Conservation (phyloP, 352 stramenopile genomes). For the Phytopythium helicoides region DNA sequence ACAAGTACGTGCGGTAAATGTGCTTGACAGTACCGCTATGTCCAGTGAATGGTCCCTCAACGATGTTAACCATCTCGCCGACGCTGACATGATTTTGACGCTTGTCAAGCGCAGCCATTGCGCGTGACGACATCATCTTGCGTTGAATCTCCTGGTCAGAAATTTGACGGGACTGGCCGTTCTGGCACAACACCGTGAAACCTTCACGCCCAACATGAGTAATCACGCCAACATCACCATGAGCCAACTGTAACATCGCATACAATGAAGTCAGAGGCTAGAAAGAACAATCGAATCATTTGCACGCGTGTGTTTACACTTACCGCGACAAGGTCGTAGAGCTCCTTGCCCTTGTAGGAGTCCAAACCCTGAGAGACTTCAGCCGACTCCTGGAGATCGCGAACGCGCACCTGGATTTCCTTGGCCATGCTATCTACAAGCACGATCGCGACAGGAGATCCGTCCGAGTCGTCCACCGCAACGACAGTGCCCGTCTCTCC, state of each 20-base stretch:
- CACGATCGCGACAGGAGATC: conserved; percentile 83
- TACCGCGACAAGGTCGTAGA: conserved; percentile 87
- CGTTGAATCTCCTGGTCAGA: conserved; percentile 89
- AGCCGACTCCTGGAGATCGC: conserved; percentile 87
- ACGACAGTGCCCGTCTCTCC: conserved; percentile 90
- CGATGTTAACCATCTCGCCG: conserved; percentile 88
- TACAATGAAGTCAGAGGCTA: not conserved
- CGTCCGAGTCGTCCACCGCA: conserved; percentile 81
- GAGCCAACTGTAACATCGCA: conserved; percentile 43
- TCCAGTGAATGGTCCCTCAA: conserved; percentile 77
- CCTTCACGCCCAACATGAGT: conserved; percentile 88
- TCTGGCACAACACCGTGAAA: conserved; percentile 87
- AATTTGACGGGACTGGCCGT: conserved; percentile 77
- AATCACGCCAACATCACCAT: conserved; percentile 89
- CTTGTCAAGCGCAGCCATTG: conserved; percentile 81
- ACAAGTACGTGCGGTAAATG: conserved; percentile 88
- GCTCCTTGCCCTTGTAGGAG: conserved; percentile 88
- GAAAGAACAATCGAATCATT: not conserved
- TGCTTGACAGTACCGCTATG: conserved; percentile 91
- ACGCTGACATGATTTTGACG: conserved; percentile 90
- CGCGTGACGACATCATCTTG: conserved; percentile 84
- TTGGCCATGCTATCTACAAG: conserved; percentile 89
- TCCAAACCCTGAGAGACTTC: conserved; percentile 88
- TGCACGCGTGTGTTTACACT: conserved; percentile 7
- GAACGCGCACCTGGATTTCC: conserved; percentile 89